Evolutionary conservation across 2,329 filamentous ascomycete species (phyloP), one percentile per base, ranked within the genome.

Genomic region (Cercospora zeae-maydis): DNA sequence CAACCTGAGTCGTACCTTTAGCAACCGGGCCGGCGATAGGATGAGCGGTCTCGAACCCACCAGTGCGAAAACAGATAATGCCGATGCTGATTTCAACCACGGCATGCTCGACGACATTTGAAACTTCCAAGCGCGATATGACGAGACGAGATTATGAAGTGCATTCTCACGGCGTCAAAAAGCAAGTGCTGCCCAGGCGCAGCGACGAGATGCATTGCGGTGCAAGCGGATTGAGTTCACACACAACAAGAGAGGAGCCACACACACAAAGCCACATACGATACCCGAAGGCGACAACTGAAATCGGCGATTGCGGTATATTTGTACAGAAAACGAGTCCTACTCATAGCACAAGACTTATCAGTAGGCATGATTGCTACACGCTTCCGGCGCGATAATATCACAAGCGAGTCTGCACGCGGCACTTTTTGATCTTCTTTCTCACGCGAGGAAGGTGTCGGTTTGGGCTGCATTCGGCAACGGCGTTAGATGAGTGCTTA

Each of bases 41-140:
- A 83, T 83, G 82, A 82, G 79, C 67, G 82, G 82, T 34, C 75
- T 84, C 59, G 75, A 82, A 63, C 74, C 75, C 31, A 78, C 69
- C 4, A 68, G 64, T 47, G 59, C 65, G 4, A 67, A 63, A 2
- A 75, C 69, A 72, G 78, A 70, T 72, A 78, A 78, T 59, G 79
- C 80, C 10, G 77, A 80, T 47, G 72, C 66, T 57, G 78, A 83
- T 59, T 83, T 83, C 76, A 80, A 78, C 63, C 73, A 78, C 59
- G 76, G 75, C 49, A 76, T 76, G 70, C 75, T 78, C 52, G 77
- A 78, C 52, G 72, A 75, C 65, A 71, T 75, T 59, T 74, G 60
- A 68, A 54, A 36, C 52, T 27, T 45, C 33, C 33, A 37, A 63
- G 47, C 42, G 55, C 51, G 52, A 47, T 54, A 61, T 42, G 54